Evolutionary conservation across 306 rosid genomes (phyloP), one percentile per base, ranked within the genome.

Genomic region (Gynostemma pentaphyllum): DNA sequence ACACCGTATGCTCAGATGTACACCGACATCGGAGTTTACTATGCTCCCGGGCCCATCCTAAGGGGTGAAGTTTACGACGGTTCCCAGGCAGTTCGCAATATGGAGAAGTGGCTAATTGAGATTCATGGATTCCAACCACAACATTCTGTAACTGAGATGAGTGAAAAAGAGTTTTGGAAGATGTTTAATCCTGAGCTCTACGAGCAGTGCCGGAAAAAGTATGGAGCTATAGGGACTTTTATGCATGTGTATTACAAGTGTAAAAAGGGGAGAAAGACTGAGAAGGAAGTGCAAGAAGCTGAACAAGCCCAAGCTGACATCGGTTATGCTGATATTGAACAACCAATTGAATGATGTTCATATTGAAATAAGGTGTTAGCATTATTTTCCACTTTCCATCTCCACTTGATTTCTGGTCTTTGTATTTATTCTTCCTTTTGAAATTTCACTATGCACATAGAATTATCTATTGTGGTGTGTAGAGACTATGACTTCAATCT

Each of bases 241-340:
- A 92, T 92, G 98, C 88, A 96, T 65, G 85, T 92, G 67, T 92
- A 86, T 80, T 92, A 92, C 90, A 88, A 92, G 80, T 92, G 81
- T 23, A 92, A 92, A 87, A 92, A 92, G 87, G 98, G 98, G 28
- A 75, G 94, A 84, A 92, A 92, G 76, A 86, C 96, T 1, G 98
- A 92, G 86, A 92, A 88, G 83, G 98, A 92, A 83, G 98, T 92
- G 45, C 83, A 78, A 59, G 98, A 92, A 73, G 98, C 96, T 0
- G 98, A 92, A 71, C 89, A 81, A 71, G 98, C 95, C 41, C 87
- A 86, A 72, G 81, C 75, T 32, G 98, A 92, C 68, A 79, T 78
- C 51, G 88, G 95, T n/a, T 71, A 72, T 69, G 98, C 87, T 4
- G 98, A 92, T 78, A 73, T 70, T 70, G 90, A 81, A 68, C 76